These are phyloP conservation scores for Sugiyamaella qingdaonensis DNA, from an alignment of 805 yeast genomes.

Conservation along the genomic window DNA sequence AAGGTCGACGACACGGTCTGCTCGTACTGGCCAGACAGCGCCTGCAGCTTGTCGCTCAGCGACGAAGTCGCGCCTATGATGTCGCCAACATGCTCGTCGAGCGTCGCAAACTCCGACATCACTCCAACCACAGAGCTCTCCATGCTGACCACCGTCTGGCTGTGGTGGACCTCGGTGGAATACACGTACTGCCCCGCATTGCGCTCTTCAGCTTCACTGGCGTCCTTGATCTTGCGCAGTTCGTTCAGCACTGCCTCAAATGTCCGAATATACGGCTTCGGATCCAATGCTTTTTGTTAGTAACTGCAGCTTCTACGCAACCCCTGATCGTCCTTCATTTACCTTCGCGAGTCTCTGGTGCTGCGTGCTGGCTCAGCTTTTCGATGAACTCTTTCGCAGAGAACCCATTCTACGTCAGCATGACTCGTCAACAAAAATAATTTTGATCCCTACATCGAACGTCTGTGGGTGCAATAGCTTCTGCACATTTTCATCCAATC, in stretches of 20 bases:
- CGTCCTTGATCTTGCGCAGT: conserved; percentile 55
- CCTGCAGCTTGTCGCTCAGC: conserved; percentile 30
- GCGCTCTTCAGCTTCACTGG: conserved; percentile 48
- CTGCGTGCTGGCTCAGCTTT: conserved; percentile 65
- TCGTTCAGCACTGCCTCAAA: conserved; percentile 82
- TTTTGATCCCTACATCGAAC: conserved; percentile 23
- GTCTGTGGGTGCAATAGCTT: conserved; percentile 29
- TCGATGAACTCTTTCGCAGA: conserved; percentile 79
- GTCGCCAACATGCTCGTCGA: conserved; percentile 31
- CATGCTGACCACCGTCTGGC: conserved; percentile 57
- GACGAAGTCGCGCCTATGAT: conserved; percentile 29
- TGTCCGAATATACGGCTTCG: conserved; percentile 90
- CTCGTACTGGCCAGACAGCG: conserved; percentile 60
- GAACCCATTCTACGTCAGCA: conserved; percentile 31
- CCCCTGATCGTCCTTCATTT: not conserved
- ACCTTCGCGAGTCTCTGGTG: conserved; percentile 17
- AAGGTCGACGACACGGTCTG: conserved; percentile 68
- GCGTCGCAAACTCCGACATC: conserved; percentile 33
- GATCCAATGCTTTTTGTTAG: conserved; percentile 50
- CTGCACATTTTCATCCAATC: conserved; percentile 32
- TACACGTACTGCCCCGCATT: conserved; percentile 55
- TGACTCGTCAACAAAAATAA: not conserved
- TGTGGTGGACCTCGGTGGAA: conserved; percentile 60
- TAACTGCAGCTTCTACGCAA: not conserved
- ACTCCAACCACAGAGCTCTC: conserved; percentile 40